Evolutionary conservation across 345 rosid genomes (phyloP), one percentile per base, ranked within the genome.

Genomic region (Carallia pectinifolia): DNA sequence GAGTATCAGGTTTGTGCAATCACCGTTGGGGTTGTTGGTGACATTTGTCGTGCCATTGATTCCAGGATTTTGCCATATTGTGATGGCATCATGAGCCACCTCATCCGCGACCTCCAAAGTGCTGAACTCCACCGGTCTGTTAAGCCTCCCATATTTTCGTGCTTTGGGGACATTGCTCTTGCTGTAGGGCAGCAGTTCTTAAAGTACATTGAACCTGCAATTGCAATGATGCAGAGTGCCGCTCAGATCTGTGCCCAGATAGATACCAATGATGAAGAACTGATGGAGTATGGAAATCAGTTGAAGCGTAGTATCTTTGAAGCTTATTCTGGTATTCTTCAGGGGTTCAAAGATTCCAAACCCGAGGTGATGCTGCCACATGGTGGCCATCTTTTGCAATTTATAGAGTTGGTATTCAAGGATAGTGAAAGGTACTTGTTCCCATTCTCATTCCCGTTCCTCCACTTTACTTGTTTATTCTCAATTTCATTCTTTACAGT

Each of bases 291-390:
- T 48, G 88, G 89, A 0, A 90, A 92, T 84, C 91, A 90, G 81
- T 93, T 92, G 31, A 83, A 88, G 74, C 85, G 86, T 40, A 86
- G 99, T 81, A 86, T 94, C 65, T 92, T 92, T 31, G 99, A 94
- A 71, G 97, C 97, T 16, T 94, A 90, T 81, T 91, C 98, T 3
- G 98, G 97, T 66, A 90, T 92, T 70, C 90, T 94, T 30, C 99
- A 94, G 77, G 97, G 99, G 39, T 90, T 87, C 76, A 95, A 95
- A 84, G 87, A 81, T 65, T 80, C 84, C 8, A 89, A 86, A 80
- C 74, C 91, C 5, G 93, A 91, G 74, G 77, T 89, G 76, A 89
- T 93, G 96, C 18, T 88, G 69, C 95, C 97, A 0, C 93, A 91
- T 58, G 97, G 90, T 30, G 83, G 82, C 6, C 90, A 94, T 79